Evolutionary conservation across 768 basidiomycete genomes (phyloP), one percentile per base, ranked within the genome.

Genomic region (Neoboletus subvelutipes): DNA sequence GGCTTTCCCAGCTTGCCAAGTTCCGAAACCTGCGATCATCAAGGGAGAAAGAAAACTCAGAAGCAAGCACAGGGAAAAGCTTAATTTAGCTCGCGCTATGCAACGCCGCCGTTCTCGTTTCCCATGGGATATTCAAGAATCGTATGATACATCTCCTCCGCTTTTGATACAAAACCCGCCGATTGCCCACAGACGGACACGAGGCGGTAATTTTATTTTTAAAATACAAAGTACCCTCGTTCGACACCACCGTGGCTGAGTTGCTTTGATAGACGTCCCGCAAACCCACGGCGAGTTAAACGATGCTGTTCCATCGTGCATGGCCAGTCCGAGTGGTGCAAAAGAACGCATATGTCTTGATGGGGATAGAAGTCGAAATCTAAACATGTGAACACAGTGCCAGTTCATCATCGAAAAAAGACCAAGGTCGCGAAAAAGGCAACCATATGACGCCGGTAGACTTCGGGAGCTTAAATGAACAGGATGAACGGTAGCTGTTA

Each of bases 1-100:
- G 45, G 29, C 31, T 36, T 31, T 40, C 26, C 37, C 31, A 18
- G 11, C 36, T 33, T 33, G 12, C 31, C 42, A 34, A 39, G 40
- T 26, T 34, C 15, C 29, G 24, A 2, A 50, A 39, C 18, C 5
- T 57, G 58, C 58, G 64, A 55, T 58, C 64, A 63, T 63, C 29
- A 66, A 54, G 65, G 66, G 45, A 31, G 24, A 6, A 37, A 31
- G 24, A 6, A 37, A 7, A 17, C 54, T 51, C 50, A 50, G 50
- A 28, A 37, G 36, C 5, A 17, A 37, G 7, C 36, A 18, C 36
- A 37, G 36, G 31, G 31, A 33, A n/a, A n/a, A 45, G 20, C n/a
- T 13, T 34, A 34, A 58, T 36, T 59, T 59, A 42, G 54, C 15
- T n/a, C 13, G 34, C 18, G 52, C 54, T 40, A 40, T 56, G 45